A percentile compares a stretch with the other conserved stretches of the same genome.
These are phyloP conservation scores for Daldinia bambusicola DNA, from an alignment of 495 filamentous ascomycete genomes.

Conservation along the genomic window DNA sequence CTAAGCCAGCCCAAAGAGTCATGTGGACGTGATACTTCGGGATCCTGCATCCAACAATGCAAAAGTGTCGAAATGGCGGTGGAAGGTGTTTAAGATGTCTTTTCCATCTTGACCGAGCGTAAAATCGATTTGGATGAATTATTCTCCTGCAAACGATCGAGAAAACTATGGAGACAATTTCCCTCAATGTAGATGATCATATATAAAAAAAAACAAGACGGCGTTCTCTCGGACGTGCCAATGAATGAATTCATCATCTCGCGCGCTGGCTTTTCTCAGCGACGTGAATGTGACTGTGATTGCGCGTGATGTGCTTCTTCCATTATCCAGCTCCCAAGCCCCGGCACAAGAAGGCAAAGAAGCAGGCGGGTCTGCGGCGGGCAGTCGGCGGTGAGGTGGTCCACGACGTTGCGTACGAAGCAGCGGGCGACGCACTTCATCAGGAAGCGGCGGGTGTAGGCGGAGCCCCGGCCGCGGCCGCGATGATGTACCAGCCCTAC, in stretches of 20 bases:
- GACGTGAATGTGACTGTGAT: slow-evolving; percentile 16
- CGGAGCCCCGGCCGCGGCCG: not conserved
- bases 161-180: not conserved
- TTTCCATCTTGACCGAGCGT: slow-evolving; percentile 20
- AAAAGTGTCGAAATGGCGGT: slow-evolving; percentile 21
- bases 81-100: slow-evolving; percentile 20
- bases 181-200: slow-evolving; percentile 2
- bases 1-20: slow-evolving; percentile 13
- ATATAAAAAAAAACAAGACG: slow-evolving; percentile 5
- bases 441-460: slow-evolving; percentile 2
- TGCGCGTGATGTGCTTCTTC: slow-evolving; percentile 37
- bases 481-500: slow-evolving; percentile 20
- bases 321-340: slow-evolving; percentile 27
- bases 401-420: not conserved
- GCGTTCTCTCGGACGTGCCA: not conserved
- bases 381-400: slow-evolving; percentile 5
- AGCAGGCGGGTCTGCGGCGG: slow-evolving; percentile 4
- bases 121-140: slow-evolving; percentile 26
- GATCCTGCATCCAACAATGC: slow-evolving; percentile 32
- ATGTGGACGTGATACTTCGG: slow-evolving; percentile 11
- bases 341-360: slow-evolving; percentile 29
- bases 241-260: not conserved
- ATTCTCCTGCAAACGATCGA: not conserved
- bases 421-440: slow-evolving; percentile 13
- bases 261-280: slow-evolving; percentile 1